Percentiles rank a stretch among this genome's conserved stretches.
phyloP scores from a whole-genome alignment of 108 stramenopile species.

The Hondaea fermentalgiana region DNA sequence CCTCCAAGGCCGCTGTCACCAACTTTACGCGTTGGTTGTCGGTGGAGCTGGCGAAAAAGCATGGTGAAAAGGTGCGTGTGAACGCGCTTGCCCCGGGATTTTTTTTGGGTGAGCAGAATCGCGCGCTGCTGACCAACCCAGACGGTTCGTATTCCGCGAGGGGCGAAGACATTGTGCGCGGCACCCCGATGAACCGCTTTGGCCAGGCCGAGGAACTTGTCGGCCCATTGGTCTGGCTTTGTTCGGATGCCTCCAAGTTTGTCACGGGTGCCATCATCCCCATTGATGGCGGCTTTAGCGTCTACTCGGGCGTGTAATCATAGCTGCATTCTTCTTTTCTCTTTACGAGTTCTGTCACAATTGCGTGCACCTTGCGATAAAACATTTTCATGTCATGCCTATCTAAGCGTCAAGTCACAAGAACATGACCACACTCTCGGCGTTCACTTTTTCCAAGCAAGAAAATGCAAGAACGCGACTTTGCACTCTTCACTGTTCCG shows the following conservation, averaged over 20 bases:
- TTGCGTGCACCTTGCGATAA: too few species aligned
- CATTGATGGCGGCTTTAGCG: constrained; percentile 16
- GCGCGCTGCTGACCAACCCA: background rate
- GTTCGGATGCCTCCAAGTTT: background rate
- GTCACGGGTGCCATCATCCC: constrained; percentile 6
- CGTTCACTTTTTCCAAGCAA: too few species aligned
- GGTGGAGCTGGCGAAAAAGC: background rate
- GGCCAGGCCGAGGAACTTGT: constrained; percentile 5
- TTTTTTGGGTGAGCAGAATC: constrained; percentile 16
- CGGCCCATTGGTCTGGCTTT: background rate
- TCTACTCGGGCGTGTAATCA: background rate
- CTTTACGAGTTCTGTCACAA: background rate
- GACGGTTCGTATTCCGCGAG: background rate
- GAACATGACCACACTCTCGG: too few species aligned
- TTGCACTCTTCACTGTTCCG: too few species aligned
- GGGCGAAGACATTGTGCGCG: background rate
- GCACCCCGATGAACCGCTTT: background rate
- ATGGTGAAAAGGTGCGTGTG: background rate
- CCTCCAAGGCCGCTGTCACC: background rate
- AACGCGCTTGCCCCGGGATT: constrained; percentile 6
- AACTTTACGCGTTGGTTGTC: constrained; percentile 13
- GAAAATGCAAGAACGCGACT: too few species aligned
- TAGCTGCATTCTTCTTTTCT: background rate
- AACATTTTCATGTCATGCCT: too few species aligned
- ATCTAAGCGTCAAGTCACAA: too few species aligned